phyloP scores from a whole-genome alignment of 768 basidiomycete species.

The Paxillus rubicundulus region DNA sequence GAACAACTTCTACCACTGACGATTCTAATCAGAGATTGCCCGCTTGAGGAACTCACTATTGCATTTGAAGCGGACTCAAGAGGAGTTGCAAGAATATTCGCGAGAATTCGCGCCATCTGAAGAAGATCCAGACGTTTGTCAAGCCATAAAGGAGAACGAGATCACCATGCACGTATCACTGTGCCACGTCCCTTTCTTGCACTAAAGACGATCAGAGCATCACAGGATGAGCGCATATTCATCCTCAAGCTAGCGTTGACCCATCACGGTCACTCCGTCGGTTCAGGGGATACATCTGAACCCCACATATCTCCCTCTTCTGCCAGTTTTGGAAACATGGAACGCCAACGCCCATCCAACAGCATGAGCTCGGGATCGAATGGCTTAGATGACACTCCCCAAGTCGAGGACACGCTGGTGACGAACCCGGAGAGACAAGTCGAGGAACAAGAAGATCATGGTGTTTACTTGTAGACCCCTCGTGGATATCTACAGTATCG shows the following conservation, averaged over 20 bases:
- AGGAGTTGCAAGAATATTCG: conserved; percentile 48
- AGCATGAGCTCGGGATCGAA: conserved; percentile 10
- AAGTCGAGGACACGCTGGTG: not conserved
- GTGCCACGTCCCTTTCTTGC: conserved; percentile 19
- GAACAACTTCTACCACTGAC: conserved; percentile 1
- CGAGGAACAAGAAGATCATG: conserved; percentile 11
- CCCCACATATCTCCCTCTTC: not conserved
- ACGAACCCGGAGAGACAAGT: not conserved
- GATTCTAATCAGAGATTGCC: conserved; percentile 55
- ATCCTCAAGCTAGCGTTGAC: conserved; percentile 65
- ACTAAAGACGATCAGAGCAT: conserved; percentile 47
- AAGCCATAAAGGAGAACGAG: conserved; percentile 70
- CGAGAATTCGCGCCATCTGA: conserved; percentile 32
- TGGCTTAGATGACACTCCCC: conserved; percentile 10
- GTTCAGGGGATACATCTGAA: conserved; percentile 17
- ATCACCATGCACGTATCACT: conserved; percentile 57
- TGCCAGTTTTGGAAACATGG: not conserved
- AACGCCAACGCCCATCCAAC: conserved; percentile 3
- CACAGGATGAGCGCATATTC: conserved; percentile 72
- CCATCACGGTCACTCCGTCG: conserved; percentile 55
- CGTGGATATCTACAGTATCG: too few relatives aligned
- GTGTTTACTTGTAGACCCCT: conserved; percentile 27
- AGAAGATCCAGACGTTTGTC: conserved; percentile 54
- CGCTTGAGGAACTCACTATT: conserved; percentile 70
- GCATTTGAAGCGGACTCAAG: conserved; percentile 63